These are phyloP conservation scores for Berberis vulgaris DNA, from an alignment of 164 flowering plant species.

Conservation along the genomic window DNA sequence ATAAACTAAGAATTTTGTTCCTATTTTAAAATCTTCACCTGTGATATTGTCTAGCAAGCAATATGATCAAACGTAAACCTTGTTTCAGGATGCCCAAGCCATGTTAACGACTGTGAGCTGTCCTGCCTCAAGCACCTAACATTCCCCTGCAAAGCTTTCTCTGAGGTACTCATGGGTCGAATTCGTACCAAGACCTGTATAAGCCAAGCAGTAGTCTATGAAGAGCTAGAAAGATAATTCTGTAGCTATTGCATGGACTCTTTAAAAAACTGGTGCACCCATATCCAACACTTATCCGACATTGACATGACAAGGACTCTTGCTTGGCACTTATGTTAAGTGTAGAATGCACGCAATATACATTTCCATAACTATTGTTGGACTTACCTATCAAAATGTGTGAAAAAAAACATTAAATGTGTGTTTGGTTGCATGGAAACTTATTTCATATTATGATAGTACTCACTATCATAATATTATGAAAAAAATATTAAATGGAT, in stretches of 20 bases:
- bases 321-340: too few relatives aligned
- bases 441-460: too few relatives aligned
- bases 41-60: conserved; percentile 70
- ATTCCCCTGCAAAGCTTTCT: conserved; percentile 49
- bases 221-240: neutral
- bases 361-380: too few relatives aligned
- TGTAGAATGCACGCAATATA: too few relatives aligned
- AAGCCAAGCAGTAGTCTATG: neutral
- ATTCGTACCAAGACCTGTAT: conserved; percentile 67
- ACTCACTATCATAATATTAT: too few relatives aligned
- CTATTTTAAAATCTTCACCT: conserved; percentile 31
- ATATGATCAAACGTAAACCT: conserved; percentile 87
- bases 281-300: neutral
- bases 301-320: too few relatives aligned
- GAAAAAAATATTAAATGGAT: too few relatives aligned
- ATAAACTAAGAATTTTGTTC: neutral
- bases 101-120: conserved; percentile 55
- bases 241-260: too few relatives aligned
- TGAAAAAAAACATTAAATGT: too few relatives aligned
- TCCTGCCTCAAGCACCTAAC: conserved; percentile 71
- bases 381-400: too few relatives aligned
- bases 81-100: conserved; percentile 91
- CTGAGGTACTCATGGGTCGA: conserved; percentile 52
- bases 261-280: neutral
- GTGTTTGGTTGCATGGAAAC: too few relatives aligned